Percentiles rank a stretch among this genome's conserved stretches.
Conservation (phyloP, 225 moss, liverwort and hornwort genomes). For the Sphagnum tenellum region DNA sequence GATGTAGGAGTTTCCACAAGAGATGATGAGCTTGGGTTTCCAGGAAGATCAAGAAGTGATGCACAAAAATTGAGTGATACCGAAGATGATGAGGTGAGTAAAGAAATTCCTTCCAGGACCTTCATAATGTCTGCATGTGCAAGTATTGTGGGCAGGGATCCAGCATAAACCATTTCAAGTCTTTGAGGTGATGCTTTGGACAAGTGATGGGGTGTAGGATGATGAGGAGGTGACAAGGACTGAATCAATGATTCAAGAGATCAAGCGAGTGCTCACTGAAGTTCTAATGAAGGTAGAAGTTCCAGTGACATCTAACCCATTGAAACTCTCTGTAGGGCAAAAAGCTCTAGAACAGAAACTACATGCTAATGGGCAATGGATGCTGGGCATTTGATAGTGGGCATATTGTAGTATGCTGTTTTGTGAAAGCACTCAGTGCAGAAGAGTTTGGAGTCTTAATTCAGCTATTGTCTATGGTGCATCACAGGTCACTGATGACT, state of each 20-base stretch:
- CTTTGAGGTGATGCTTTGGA: not conserved
- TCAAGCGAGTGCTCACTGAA: conserved; percentile 95
- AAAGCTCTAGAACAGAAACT: not conserved
- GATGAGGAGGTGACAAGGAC: conserved; percentile 70
- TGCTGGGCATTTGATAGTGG: no score
- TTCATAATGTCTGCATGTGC: not conserved
- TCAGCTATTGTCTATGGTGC: no score
- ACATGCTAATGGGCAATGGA: no score
- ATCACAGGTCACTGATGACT: conserved; percentile 83
- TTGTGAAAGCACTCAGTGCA: no score
- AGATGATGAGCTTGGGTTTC: conserved; percentile 46
- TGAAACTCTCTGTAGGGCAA: no score
- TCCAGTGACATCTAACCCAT: no score
- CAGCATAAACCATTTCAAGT: no score
- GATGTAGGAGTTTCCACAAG: conserved; percentile 28
- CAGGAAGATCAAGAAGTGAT: conserved; percentile 76
- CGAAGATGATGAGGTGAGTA: conserved; percentile 83
- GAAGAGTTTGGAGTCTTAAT: no score
- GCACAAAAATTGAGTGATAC: conserved; percentile 83
- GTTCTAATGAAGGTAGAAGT: conserved; percentile 71
- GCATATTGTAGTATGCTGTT: no score
- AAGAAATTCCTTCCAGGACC: not conserved
- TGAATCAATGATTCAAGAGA: conserved; percentile 95
- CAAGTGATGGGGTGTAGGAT: conserved; percentile 34
- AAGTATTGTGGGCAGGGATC: not conserved